A percentile compares a stretch with the other conserved stretches of the same genome.
Conservation (phyloP, 2,329 filamentous ascomycete genomes). For the Lecanoromycetidae sp. region DNA sequence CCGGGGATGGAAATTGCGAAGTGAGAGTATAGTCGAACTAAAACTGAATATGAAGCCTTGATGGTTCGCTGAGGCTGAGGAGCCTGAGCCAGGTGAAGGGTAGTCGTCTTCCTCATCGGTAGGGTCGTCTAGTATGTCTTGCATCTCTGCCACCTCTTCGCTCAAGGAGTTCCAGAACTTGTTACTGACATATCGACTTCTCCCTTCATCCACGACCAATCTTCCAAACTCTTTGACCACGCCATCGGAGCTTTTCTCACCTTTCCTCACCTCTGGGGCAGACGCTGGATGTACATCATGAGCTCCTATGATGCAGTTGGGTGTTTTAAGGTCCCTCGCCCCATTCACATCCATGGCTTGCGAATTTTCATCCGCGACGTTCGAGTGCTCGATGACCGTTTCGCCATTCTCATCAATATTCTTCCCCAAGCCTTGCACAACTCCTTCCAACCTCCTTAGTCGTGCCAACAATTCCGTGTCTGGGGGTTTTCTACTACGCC, state of each 20-base stretch:
- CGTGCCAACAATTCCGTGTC: conserved; percentile 50
- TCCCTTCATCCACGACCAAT: conserved; percentile 47
- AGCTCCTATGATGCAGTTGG: background rate
- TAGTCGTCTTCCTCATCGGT: conserved; percentile 45
- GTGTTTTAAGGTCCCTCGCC: background rate
- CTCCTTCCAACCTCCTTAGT: conserved; percentile 46
- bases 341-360: background rate
- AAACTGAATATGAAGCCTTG: conserved; percentile 51
- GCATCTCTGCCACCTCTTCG: conserved; percentile 52
- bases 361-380: background rate
- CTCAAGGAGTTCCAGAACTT: conserved; percentile 49
- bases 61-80: conserved; percentile 32
- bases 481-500: conserved; percentile 44
- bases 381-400: background rate
- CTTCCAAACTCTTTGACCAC: conserved; percentile 37
- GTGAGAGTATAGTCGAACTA: conserved; percentile 43
- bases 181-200: conserved; percentile 49
- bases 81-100: conserved; percentile 34
- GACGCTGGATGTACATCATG: background rate
- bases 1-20: conserved; percentile 45
- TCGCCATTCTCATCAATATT: conserved; percentile 24
- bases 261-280: background rate
- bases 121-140: conserved; percentile 46
- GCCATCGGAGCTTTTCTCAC: background rate
- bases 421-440: conserved; percentile 47